Base-by-base conservation (phyloP, 169 alveolate genomes). In the Babesia sp. region DNA sequence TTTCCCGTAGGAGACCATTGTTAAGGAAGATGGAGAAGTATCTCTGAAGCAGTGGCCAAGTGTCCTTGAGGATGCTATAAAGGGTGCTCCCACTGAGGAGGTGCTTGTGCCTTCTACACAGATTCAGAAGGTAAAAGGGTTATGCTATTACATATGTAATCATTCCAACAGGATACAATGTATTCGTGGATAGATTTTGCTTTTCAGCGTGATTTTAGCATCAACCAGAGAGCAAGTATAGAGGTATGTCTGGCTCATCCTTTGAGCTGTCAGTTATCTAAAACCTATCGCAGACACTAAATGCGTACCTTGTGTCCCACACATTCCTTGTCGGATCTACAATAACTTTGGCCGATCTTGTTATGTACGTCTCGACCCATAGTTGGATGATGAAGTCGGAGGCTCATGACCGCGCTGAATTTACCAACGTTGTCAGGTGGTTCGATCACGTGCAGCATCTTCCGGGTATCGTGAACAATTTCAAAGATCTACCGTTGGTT, bases 381-480 rank as follows among this genome's bases (percentile, higher is more conserved):
- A 48, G 72, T 48, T 81, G 89, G 89, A 67, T 68, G 64, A 24
- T 58, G 42, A 70, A 63, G 20, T 81, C 89, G n/a, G 72, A 71
- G 60, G 33, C 80, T 0, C 56, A 71, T 42, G 89, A 81, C 41
- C 70, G 73, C 16, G 22, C 34, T 42, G 79, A 64, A 57, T 60
- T 72, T 24, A 53, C 41, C 20, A 81, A 81, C 34, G 63, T 81
- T 57, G 71, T 72, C 66, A 71, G 89, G 80, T 81, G 89, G 89
- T 81, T 66, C 37, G 85, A 81, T 24, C 89, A 81, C 48, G 41
- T 81, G 22, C 89, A 81, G 42, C 89, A 81, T 44, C 85, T 81
- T 6, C 89, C 89, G n/a, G 89, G 89, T 51, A 58, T 79, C 34
- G 83, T 71, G 14, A 56, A 60, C 56, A 66, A 54, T 14, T 64